Percentiles rank a stretch among this genome's conserved stretches.
These are phyloP conservation scores for Gomphus bonarii DNA, from an alignment of 1,284 basidiomycete species.

Conservation along the genomic window DNA sequence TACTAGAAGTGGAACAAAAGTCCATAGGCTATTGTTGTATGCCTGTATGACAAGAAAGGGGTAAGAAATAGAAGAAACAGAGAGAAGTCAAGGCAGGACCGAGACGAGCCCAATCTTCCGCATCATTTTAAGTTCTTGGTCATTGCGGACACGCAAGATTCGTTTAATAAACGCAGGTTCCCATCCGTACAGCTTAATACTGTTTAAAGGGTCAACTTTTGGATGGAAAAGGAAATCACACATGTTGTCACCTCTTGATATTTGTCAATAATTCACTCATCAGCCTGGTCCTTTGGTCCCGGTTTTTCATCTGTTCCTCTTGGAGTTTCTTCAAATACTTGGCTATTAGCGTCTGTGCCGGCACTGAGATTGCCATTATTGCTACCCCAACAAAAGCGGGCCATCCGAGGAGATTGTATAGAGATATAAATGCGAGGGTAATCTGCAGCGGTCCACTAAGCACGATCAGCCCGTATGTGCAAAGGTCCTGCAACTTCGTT, in stretches of 20 bases:
- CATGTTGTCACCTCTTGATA: slow-evolving; percentile 60
- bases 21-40: slow-evolving; percentile 52
- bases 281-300: slow-evolving; percentile 63
- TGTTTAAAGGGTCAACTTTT: slow-evolving; percentile 18
- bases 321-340: slow-evolving; percentile 72
- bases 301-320: slow-evolving; percentile 85
- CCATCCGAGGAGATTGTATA: slow-evolving; percentile 88
- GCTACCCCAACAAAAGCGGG: slow-evolving; percentile 86
- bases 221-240: background rate
- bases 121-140: slow-evolving; percentile 76
- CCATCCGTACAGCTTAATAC: slow-evolving; percentile 79
- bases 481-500: slow-evolving; percentile 78
- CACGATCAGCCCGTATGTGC: slow-evolving; percentile 66
- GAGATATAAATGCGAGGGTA: slow-evolving; percentile 77
- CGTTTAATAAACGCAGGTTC: slow-evolving; percentile 78
- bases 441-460: slow-evolving; percentile 75
- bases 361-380: slow-evolving; percentile 80
- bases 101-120: slow-evolving; percentile 70
- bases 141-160: slow-evolving; percentile 72
- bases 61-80: background rate
- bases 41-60: slow-evolving; percentile 28
- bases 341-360: slow-evolving; percentile 74
- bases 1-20: slow-evolving; percentile 65
- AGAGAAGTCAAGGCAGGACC: slow-evolving; percentile 25
- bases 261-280: slow-evolving; percentile 83